Conservation (phyloP, 108 stramenopile genomes). For the Asterionellopsis glacialis region DNA sequence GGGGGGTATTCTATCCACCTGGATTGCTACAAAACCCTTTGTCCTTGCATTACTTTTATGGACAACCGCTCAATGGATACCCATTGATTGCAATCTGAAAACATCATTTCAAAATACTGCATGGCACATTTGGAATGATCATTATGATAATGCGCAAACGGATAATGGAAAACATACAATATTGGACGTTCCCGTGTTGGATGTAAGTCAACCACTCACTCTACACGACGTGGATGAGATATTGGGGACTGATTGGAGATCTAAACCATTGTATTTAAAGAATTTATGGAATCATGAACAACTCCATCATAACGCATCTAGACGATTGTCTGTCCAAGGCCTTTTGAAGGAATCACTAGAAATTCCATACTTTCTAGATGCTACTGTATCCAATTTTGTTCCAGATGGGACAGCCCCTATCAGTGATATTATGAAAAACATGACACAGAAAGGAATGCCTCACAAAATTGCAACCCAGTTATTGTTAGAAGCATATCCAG, state of each 20-base stretch:
- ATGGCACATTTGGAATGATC: too few species aligned
- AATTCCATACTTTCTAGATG: conserved; percentile 69
- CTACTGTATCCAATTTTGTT: conserved; percentile 35
- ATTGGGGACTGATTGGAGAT: conserved; percentile 39
- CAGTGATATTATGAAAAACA: conserved; percentile 31
- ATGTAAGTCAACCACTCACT: too few species aligned
- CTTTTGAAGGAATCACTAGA: conserved; percentile 36
- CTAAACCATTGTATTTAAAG: conserved; percentile 31
- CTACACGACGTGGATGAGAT: conserved; percentile 6
- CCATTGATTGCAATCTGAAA: too few species aligned
- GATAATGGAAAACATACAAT: too few species aligned
- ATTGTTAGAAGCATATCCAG: conserved; percentile 47
- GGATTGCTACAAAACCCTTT: too few species aligned
- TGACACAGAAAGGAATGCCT: conserved; percentile 26
- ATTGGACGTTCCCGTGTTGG: too few species aligned
- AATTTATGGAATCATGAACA: conserved; percentile 25
- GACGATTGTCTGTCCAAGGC: conserved; percentile 48
- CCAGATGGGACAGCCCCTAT: conserved; percentile 45
- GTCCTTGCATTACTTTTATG: too few species aligned
- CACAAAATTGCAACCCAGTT: conserved; percentile 81
- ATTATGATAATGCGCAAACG: too few species aligned
- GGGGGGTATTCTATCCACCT: too few species aligned
- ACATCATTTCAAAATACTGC: too few species aligned
- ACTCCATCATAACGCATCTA: conserved; percentile 6
- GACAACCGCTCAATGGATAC: too few species aligned